These are phyloP conservation scores for Debaryomycetaceae sp. DNA, from an alignment of 1,139 yeast species.

Conservation along the genomic window DNA sequence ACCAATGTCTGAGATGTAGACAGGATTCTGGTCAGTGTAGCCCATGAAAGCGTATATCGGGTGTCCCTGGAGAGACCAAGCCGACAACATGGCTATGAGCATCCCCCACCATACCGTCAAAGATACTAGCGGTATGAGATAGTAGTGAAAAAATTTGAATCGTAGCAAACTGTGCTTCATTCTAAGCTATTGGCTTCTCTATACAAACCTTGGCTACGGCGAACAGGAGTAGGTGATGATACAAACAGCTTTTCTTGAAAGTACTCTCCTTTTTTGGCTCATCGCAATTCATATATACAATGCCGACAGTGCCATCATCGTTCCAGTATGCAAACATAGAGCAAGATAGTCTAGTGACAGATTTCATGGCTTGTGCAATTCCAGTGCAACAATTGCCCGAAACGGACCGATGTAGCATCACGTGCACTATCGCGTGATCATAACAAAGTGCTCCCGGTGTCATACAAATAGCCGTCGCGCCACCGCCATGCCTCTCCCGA, in stretches of 20 bases:
- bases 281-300: neutral
- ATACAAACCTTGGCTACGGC: no score
- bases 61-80: slow-evolving; percentile 75
- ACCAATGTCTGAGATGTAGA: slow-evolving; percentile 80
- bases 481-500: no score
- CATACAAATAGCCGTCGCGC: no score
- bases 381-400: no score
- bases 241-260: no score
- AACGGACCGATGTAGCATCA: no score
- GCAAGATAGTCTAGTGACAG: neutral
- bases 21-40: slow-evolving; percentile 45
- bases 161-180: slow-evolving; percentile 11
- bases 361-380: no score
- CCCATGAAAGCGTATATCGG: slow-evolving; percentile 64
- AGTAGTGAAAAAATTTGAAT: slow-evolving; percentile 33
- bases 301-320: neutral
- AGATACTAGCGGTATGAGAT: slow-evolving; percentile 28
- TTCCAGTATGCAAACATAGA: neutral
- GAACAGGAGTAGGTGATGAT: no score
- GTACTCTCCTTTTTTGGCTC: neutral
- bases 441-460: no score
- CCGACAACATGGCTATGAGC: slow-evolving; percentile 36
- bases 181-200: neutral
- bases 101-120: slow-evolving; percentile 40
- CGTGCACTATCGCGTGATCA: no score